These are phyloP conservation scores for Melaleuca alternifolia DNA, from an alignment of 345 rosid genomes.

Conservation along the genomic window DNA sequence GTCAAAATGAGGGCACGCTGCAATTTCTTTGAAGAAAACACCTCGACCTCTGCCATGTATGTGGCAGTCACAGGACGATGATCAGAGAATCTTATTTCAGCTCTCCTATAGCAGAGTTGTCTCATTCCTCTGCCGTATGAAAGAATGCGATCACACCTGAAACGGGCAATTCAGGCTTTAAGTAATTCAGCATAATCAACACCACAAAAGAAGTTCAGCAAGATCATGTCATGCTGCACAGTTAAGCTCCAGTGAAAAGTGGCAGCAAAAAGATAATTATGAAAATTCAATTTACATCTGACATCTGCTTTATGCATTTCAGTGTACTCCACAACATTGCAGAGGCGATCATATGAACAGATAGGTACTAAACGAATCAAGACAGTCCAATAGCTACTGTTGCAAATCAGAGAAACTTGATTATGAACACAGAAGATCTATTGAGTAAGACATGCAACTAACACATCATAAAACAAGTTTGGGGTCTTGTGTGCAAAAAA, in stretches of 20 bases:
- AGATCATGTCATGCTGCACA: not conserved
- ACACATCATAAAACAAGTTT: not conserved
- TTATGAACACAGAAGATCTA: not conserved
- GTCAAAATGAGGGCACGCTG: constrained; percentile 83
- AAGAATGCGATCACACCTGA: constrained; percentile 90
- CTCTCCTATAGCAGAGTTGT: constrained; percentile 57
- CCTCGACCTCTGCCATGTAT: constrained; percentile 78
- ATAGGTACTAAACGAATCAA: not conserved
- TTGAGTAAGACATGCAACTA: not conserved
- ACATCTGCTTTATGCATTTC: not conserved
- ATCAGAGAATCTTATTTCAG: constrained; percentile 70
- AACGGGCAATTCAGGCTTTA: not conserved
- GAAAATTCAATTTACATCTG: not conserved
- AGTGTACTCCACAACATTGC: not conserved
- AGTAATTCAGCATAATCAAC: not conserved
- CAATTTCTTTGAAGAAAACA: constrained; percentile 61
- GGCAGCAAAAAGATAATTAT: not conserved
- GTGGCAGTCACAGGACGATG: constrained; percentile 93
- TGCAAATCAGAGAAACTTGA: not conserved
- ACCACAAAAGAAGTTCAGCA: not conserved
- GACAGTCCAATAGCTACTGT: not conserved
- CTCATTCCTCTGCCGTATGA: constrained; percentile 74
- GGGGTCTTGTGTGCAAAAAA: not conserved
- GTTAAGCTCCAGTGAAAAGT: not conserved
- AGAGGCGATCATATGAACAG: not conserved